Evolutionary conservation across 1,284 basidiomycete species (phyloP).

Genomic region (Bjerkandera adusta): DNA sequence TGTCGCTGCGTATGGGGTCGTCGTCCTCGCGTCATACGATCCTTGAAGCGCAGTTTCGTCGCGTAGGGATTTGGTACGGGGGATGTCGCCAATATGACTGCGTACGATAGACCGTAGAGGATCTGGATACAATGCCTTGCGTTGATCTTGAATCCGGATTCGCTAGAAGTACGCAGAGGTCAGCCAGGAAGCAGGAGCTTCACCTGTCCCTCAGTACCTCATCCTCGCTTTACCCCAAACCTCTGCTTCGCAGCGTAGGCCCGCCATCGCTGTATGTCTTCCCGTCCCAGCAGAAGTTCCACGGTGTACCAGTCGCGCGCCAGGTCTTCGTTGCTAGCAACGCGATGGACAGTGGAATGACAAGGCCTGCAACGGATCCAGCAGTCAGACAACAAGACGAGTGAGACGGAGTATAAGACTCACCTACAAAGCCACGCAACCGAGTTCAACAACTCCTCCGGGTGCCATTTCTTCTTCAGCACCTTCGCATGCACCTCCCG

Average conservation of each 20-base stretch:
- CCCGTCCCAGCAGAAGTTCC: constrained; percentile 44
- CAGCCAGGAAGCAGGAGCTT: neutral
- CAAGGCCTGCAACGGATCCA: constrained; percentile 35
- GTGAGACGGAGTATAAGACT: constrained; percentile 7
- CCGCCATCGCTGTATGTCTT: constrained; percentile 54
- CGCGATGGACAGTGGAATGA: constrained; percentile 49
- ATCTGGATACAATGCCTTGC: too few species aligned
- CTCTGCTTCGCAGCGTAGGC: constrained; percentile 52
- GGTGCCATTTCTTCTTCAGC: constrained; percentile 54
- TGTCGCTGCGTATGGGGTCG: too few species aligned
- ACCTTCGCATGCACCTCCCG: constrained; percentile 48
- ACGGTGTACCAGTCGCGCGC: constrained; percentile 48
- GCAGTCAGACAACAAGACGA: neutral
- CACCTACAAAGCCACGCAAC: constrained; percentile 59
- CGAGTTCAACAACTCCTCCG: constrained; percentile 46
- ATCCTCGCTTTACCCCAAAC: constrained; percentile 36
- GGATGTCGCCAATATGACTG: too few species aligned
- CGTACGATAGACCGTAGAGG: too few species aligned
- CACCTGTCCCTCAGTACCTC: constrained; percentile 2
- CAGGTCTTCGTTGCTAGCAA: constrained; percentile 48
- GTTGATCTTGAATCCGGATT: too few species aligned
- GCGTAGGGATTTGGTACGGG: too few species aligned
- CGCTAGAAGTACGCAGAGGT: too few species aligned
- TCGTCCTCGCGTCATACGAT: too few species aligned
- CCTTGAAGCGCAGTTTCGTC: too few species aligned